Base-by-base conservation (phyloP, 768 basidiomycete species). In the Trametes coccinea region DNA sequence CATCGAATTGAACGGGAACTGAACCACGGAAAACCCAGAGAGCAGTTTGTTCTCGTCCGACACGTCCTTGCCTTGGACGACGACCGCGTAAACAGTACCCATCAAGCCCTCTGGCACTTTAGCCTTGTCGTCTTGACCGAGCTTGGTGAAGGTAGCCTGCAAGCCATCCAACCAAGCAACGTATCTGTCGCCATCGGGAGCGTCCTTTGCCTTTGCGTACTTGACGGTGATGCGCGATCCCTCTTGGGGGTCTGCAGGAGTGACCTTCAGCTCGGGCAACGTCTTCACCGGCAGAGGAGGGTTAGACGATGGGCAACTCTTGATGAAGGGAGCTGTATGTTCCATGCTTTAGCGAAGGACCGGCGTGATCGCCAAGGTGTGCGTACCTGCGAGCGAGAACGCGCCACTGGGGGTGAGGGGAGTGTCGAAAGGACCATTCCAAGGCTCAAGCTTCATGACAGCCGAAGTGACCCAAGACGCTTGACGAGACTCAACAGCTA, bases 401-500 rank as follows among this genome's bases (percentile, higher is more conserved):
- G 81, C 81, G 61, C 80, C 76, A 68, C 75, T 68, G 14, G 67
- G 48, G 14, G 45, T 49, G 29, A 73, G 66, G 4, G 70, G 70
- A 6, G 63, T 66, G 66, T 83, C 81, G 71, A 81, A 81, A 2
- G 81, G 71, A 6, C 77, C 76, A 57, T 78, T 77, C 80, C 82
- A 84, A 2, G 80, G 73, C 34, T 78, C 70, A 30, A 66, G 68
- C 53, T 79, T 73, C 53, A 71, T 66, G 13, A 79, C 78, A n/a
- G 76, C 75, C 10, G 77, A 74, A 53, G 72, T 64, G 33, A 84
- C 65, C 83, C 84, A 86, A 9, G 78, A 74, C 22, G 78, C 75
- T 67, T 85, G 84, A 44, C 83, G 76, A 52, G 82, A 75, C 70
- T 86, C 84, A 48, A 77, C 79, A 30, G 80, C 76, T 17, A 89